A percentile compares a stretch with the other conserved stretches of the same genome.
Evolutionary conservation across 2,329 filamentous ascomycete species (phyloP).

Genomic region (Penicillium crustosum): DNA sequence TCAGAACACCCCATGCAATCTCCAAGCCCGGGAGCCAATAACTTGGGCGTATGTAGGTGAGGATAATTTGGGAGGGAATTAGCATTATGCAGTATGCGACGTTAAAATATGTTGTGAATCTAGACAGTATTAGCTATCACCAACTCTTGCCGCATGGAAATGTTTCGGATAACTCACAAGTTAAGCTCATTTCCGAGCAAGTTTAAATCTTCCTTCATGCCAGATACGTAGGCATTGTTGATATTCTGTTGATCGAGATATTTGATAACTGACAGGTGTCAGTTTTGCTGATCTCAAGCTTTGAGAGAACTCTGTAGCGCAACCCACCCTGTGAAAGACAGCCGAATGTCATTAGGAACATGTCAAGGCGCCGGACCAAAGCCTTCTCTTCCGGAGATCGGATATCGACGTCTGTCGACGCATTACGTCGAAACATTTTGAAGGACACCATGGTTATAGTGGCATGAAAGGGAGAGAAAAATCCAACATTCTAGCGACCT

Average conservation of each 20-base stretch:
- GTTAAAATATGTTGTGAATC: conserved; percentile 45
- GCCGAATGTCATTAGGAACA: conserved; percentile 43
- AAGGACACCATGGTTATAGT: conserved; percentile 14
- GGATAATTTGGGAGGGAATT: conserved; percentile 43
- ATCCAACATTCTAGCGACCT: background rate
- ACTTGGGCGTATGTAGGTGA: conserved; percentile 38
- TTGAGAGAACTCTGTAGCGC: background rate
- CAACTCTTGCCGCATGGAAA: too few relatives aligned
- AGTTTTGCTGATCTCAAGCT: background rate
- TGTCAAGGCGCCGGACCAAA: conserved; percentile 40
- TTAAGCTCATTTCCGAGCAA: conserved; percentile 26
- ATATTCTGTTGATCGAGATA: conserved; percentile 29
- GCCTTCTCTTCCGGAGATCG: conserved; percentile 36
- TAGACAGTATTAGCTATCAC: conserved; percentile 6
- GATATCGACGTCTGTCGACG: conserved; percentile 7
- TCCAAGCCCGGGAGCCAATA: conserved; percentile 32
- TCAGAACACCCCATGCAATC: conserved; percentile 32
- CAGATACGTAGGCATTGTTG: conserved; percentile 32
- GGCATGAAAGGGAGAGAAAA: background rate
- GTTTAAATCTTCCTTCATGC: conserved; percentile 28
- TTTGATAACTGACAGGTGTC: conserved; percentile 21
- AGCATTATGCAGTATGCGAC: conserved; percentile 43
- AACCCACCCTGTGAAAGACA: conserved; percentile 41
- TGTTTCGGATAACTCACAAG: conserved; percentile 10
- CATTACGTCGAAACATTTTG: conserved; percentile 15